phyloP scores from a whole-genome alignment of 345 rosid genomes.

The Acer yangbiense region DNA sequence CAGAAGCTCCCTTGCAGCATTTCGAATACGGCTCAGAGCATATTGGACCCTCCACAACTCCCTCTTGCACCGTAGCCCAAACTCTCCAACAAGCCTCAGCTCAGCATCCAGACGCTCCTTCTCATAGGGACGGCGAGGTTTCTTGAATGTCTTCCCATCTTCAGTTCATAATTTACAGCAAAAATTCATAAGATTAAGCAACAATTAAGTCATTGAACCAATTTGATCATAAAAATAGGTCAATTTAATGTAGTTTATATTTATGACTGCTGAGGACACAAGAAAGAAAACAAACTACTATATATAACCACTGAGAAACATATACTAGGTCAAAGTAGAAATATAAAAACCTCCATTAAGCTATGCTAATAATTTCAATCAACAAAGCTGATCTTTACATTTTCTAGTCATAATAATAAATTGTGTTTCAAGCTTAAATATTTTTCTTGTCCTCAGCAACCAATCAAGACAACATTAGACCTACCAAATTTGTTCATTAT shows the following conservation, averaged over 20 bases:
- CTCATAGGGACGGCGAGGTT: constrained; percentile 56
- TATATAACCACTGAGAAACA: no score
- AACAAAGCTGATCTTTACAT: not conserved
- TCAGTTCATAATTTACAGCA: not conserved
- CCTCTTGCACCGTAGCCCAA: constrained; percentile 51
- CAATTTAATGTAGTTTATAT: not conserved
- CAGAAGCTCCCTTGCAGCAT: constrained; percentile 53
- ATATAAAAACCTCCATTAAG: not conserved
- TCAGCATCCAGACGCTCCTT: constrained; percentile 60
- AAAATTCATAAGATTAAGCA: not conserved
- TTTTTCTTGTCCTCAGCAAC: not conserved
- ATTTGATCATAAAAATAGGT: not conserved
- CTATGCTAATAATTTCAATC: not conserved
- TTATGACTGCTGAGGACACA: not conserved
- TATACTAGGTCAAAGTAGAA: no score
- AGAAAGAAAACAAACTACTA: no score
- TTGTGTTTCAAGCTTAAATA: no score
- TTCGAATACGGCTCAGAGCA: constrained; percentile 45
- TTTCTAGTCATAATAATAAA: no score
- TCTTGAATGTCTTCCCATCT: constrained; percentile 60
- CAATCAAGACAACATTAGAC: not conserved
- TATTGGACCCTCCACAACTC: constrained; percentile 61
- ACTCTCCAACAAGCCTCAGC: constrained; percentile 55
- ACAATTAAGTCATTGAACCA: not conserved
- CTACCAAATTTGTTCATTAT: not conserved